phyloP scores from a whole-genome alignment of 2,329 filamentous ascomycete species.

The Balansia obtecta region DNA sequence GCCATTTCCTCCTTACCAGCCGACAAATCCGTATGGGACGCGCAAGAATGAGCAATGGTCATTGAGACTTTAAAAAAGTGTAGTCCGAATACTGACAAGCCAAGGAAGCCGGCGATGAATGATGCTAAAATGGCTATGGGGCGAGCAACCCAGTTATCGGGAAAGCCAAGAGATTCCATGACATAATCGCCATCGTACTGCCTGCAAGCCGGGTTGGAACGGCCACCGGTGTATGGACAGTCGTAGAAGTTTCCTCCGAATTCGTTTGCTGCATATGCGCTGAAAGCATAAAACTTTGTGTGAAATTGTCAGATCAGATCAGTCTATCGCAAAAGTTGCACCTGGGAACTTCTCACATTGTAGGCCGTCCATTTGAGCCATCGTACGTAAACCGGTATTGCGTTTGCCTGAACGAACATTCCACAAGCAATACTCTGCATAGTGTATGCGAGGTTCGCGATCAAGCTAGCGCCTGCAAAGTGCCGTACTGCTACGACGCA shows the following conservation, averaged over 20 bases:
- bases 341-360: constrained; percentile 5
- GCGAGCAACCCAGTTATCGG: constrained; percentile 51
- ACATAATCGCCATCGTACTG: constrained; percentile 60
- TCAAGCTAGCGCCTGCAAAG: constrained; percentile 58
- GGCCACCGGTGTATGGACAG: constrained; percentile 52
- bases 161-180: constrained; percentile 56
- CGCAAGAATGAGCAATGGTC: constrained; percentile 51
- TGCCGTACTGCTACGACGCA: constrained; percentile 53
- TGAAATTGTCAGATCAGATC: constrained; percentile 9
- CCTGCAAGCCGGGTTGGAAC: constrained; percentile 49
- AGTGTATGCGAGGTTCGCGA: constrained; percentile 62
- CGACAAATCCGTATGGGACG: constrained; percentile 47
- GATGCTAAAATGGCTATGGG: constrained; percentile 51
- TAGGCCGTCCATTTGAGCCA: constrained; percentile 55
- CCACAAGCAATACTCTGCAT: constrained; percentile 64
- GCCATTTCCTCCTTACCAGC: constrained; percentile 60
- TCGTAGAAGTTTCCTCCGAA: constrained; percentile 61
- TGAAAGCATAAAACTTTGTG: constrained; percentile 55
- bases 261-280: constrained; percentile 60
- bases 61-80: constrained; percentile 56
- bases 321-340: not conserved
- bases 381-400: constrained; percentile 64
- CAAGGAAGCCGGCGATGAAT: constrained; percentile 52
- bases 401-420: constrained; percentile 62
- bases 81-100: constrained; percentile 47